phyloP scores from a whole-genome alignment of 225 moss, liverwort and hornwort species.

The Asterella californica region DNA sequence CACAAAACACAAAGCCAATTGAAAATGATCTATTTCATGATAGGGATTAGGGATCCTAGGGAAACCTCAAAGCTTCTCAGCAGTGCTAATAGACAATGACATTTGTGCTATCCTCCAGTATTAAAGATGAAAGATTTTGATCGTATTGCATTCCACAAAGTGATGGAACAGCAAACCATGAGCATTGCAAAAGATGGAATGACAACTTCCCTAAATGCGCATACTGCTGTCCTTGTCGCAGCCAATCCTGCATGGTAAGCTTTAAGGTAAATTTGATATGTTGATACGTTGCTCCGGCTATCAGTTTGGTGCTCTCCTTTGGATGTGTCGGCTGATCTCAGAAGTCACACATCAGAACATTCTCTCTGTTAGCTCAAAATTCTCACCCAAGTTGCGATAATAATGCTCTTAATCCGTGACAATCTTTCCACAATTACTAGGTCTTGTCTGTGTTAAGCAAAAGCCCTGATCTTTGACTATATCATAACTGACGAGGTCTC shows the following conservation, averaged over 20 bases:
- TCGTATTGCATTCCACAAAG: constrained; percentile 92
- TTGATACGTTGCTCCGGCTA: neutral
- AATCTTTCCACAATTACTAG: too few relatives aligned
- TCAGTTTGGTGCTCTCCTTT: too few relatives aligned
- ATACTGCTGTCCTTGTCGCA: constrained; percentile 93
- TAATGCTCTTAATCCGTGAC: neutral
- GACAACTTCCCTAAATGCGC: constrained; percentile 92
- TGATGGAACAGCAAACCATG: constrained; percentile 99
- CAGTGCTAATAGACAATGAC: constrained; percentile 93
- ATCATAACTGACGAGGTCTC: neutral
- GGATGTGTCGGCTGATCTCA: neutral
- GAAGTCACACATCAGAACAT: too few relatives aligned
- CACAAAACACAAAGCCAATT: too few relatives aligned
- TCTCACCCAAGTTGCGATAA: neutral
- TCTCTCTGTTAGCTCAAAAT: too few relatives aligned
- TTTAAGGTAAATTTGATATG: neutral
- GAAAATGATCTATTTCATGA: too few relatives aligned
- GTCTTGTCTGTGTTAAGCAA: too few relatives aligned
- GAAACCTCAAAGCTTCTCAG: too few relatives aligned
- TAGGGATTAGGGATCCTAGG: too few relatives aligned
- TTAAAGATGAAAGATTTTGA: constrained; percentile 99
- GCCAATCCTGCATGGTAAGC: constrained; percentile 93
- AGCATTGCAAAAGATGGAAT: constrained; percentile 99
- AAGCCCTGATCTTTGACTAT: too few relatives aligned
- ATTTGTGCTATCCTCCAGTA: constrained; percentile 98